Base-by-base conservation (phyloP, 352 stramenopile species). In the Phytophthora capsici region DNA sequence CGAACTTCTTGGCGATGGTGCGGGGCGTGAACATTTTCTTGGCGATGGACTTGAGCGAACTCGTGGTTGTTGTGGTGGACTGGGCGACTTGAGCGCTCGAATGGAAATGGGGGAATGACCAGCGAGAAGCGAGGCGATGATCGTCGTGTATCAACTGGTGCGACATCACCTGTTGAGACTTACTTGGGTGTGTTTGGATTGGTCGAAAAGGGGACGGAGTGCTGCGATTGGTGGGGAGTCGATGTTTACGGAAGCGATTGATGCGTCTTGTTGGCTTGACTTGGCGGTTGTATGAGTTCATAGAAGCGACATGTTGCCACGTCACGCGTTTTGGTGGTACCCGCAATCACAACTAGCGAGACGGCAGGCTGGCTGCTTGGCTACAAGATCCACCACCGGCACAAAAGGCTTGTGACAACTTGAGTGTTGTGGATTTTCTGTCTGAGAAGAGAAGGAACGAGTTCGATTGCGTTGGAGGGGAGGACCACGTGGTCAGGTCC, bases 1-100 rank as follows among this genome's bases (percentile, higher is more conserved):
- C 60, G 65, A 84, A 79, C 41, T 75, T 71, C 25, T 67, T 63
- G 28, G 61, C 63, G 41, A 81, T 77, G 54, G 53, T 43, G 46
- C 69, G 66, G 4, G 58, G 49, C 16, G 37, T 62, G 64, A 73
- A 73, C 69, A 77, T 77, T 32, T 61, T 77, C 38, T 54, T 65
- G 52, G 36, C 41, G 53, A 61, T 17, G 26, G 66, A 55, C 43
- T 52, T 49, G 58, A 73, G 58, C 25, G 54, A 45, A 38, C 38
- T 60, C 54, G 48, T 71, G 63, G 56, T 62, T 23, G 30, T 9
- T 62, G 28, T 26, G 32, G 17, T 55, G 30, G 32, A 23, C 36
- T 22, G 23, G 25, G 46, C 38, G 34, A 13, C 41, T 36, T 41
- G 38, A 23, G 51, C 51, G 26, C 36, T 53, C 19, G 26, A 12